Evolutionary conservation across 2,329 filamentous ascomycete genomes (phyloP), one percentile per base, ranked within the genome.

Genomic region (Calycina herbarum): DNA sequence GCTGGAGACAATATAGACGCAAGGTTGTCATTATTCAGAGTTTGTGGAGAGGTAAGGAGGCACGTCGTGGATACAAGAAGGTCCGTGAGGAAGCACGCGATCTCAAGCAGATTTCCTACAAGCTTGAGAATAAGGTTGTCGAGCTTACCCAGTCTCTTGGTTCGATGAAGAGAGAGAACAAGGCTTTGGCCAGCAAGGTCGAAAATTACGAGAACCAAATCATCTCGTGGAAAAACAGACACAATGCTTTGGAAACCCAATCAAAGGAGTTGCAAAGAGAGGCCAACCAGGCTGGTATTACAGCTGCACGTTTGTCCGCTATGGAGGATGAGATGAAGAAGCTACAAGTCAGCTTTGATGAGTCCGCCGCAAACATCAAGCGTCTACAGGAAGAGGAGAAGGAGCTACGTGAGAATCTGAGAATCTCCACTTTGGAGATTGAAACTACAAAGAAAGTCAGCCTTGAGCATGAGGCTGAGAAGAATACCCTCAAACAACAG

Each of bases 71-170:
- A 59, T 99, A 99, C 84, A 98, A 97, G 86, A 88, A 83, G 73
- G 82, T 96, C 68, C 92, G 95, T 72, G 94, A 97, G 79, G 95
- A 99, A 80, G 95, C 95, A 70, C 91, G 95, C 76, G 96, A 99
- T 82, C 86, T 99, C 78, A 98, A 98, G 84, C 94, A 98, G 79
- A 99, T 99, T 73, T 98, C 95, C 2, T 99, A 99, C 84, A 98
- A 97, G 83, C 83, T 99, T 73, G 95, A 99, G 79, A 98, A 99
- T 85, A 99, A 99, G 87, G 95, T 99, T 69, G 93, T 99, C 69
- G 95, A 99, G 81, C 86, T 99, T 75, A 99, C 95, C 1, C 95
- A 99, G 78, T 92, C 90, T 60, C 81, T 99, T 73, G 94, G 95
- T 71, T 89, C 93, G 10, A 90, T 97, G 85, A 97, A 96, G 82